Percentiles rank a stretch among this genome's conserved stretches.
phyloP scores from a whole-genome alignment of 1,284 basidiomycete genomes.

The Cutaneotrichosporon cutaneum region DNA sequence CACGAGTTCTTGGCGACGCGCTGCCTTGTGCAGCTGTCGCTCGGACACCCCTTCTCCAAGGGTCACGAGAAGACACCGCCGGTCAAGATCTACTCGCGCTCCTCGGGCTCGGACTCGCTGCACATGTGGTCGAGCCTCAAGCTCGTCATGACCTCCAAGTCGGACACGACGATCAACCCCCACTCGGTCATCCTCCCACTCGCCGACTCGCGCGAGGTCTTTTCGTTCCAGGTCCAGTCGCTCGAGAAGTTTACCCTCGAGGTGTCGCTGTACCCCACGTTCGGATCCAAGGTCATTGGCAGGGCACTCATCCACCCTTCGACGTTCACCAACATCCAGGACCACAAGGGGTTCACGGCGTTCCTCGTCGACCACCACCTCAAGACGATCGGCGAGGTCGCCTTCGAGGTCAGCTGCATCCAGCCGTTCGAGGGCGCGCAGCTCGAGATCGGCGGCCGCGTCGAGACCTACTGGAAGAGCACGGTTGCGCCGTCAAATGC shows the following conservation, averaged over 20 bases:
- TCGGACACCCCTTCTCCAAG: slow-evolving; percentile 65
- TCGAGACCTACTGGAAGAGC: slow-evolving; percentile 97
- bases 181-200: slow-evolving; percentile 85
- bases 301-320: slow-evolving; percentile 83
- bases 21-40: slow-evolving; percentile 79
- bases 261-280: slow-evolving; percentile 95
- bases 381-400: slow-evolving; percentile 92
- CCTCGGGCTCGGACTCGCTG: slow-evolving; percentile 47
- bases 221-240: slow-evolving; percentile 81
- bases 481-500: slow-evolving; percentile 62
- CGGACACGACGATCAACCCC: slow-evolving; percentile 77
- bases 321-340: slow-evolving; percentile 64
- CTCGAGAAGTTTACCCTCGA: slow-evolving; percentile 78
- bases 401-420: slow-evolving; percentile 84
- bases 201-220: slow-evolving; percentile 73
- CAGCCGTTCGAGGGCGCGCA: slow-evolving; percentile 90
- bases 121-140: slow-evolving; percentile 71
- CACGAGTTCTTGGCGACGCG: slow-evolving; percentile 71
- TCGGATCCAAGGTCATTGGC: slow-evolving; percentile 97
- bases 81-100: slow-evolving; percentile 58
- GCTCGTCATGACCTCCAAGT: slow-evolving; percentile 82
- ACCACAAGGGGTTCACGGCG: slow-evolving; percentile 61
- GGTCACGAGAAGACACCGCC: slow-evolving; percentile 42
- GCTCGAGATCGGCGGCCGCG: slow-evolving; percentile 89
- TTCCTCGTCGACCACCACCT: slow-evolving; percentile 91